These are phyloP conservation scores for Cochlearia excelsa DNA, from an alignment of 345 rosid genomes.

Conservation along the genomic window DNA sequence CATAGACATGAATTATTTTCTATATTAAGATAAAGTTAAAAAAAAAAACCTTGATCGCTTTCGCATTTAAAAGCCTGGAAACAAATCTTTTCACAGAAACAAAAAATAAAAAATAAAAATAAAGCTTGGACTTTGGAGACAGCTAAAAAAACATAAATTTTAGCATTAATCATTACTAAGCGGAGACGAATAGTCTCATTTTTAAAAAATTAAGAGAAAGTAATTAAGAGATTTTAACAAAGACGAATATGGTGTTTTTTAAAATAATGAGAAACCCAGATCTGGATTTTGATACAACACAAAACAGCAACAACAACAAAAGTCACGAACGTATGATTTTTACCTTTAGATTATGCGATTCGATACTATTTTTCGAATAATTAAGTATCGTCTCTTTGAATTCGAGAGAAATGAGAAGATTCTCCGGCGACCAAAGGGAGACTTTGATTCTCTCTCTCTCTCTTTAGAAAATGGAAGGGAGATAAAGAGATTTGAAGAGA, in stretches of 20 bases:
- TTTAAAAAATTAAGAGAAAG: too few species aligned
- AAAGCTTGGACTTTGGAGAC: constrained; percentile 22
- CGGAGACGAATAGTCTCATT: constrained; percentile 21
- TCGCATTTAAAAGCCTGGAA: constrained; percentile 26
- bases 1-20: constrained; percentile 24
- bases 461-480: neutral
- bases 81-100: constrained; percentile 17
- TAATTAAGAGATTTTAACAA: neutral
- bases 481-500: too few species aligned
- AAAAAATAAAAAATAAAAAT: neutral
- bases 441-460: constrained; percentile 16
- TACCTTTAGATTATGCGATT: constrained; percentile 19
- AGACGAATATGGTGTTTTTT: too few species aligned
- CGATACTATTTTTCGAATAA: constrained; percentile 1
- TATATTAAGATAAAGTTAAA: constrained; percentile 15
- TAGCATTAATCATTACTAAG: constrained; percentile 18
- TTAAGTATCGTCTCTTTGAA: constrained; percentile 13
- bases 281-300: constrained; percentile 15
- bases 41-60: constrained; percentile 21
- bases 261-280: neutral
- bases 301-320: too few species aligned
- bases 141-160: constrained; percentile 26
- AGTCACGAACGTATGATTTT: neutral
- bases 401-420: constrained; percentile 2
- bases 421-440: constrained; percentile 27